phyloP scores from a whole-genome alignment of 2,329 filamentous ascomycete species.

The Fusarium succisae region DNA sequence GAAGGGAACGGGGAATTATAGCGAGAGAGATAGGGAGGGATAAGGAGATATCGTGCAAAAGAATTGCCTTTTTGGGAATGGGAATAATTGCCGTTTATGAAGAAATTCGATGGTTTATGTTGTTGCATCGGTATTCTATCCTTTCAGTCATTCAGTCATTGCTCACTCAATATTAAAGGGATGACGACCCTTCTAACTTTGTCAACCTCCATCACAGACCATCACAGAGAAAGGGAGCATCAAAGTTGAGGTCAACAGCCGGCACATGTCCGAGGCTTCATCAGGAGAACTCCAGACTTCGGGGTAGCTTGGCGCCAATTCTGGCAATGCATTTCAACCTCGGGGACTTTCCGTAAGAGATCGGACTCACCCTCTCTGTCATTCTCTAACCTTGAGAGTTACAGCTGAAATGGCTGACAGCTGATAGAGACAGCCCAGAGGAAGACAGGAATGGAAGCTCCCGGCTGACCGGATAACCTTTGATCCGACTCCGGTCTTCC shows the following conservation, averaged over 20 bases:
- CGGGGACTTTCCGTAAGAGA: conserved; percentile 30
- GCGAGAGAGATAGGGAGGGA: not conserved
- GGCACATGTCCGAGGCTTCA: conserved; percentile 32
- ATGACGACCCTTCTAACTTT: not conserved
- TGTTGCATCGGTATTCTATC: not conserved
- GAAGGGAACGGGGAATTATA: not conserved
- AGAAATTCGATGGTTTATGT: not conserved
- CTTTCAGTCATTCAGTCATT: not conserved
- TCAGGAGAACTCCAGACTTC: not conserved
- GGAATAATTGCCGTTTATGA: conserved; percentile 3
- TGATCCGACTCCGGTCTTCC: conserved; percentile 23
- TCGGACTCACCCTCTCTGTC: not conserved
- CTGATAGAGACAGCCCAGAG: not conserved
- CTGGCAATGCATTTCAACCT: conserved; percentile 8
- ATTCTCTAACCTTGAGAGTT: not conserved
- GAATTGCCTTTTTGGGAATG: conserved; percentile 21
- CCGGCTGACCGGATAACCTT: conserved; percentile 23
- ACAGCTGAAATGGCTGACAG: not conserved
- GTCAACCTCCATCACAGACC: not conserved
- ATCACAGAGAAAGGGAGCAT: not conserved
- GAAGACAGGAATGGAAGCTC: not conserved
- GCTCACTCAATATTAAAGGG: not conserved
- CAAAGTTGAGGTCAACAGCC: not conserved
- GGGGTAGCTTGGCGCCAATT: conserved; percentile 18
- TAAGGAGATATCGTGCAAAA: conserved; percentile 7